These are phyloP conservation scores for Thelonectria discophora DNA, from an alignment of 2,329 filamentous ascomycete species.

Conservation along the genomic window DNA sequence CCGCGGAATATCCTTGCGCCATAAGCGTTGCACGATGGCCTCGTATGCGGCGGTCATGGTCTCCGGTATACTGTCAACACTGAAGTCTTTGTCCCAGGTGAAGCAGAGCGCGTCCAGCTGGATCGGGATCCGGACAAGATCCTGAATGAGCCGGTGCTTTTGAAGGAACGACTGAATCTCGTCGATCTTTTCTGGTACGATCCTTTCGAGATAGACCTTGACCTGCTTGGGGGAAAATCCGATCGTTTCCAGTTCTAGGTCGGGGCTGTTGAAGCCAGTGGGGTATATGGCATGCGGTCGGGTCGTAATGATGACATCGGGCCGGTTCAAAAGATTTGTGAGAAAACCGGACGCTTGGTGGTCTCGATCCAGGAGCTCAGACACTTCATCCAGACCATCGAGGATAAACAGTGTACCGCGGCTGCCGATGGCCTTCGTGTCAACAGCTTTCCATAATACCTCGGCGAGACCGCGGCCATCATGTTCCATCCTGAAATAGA, in stretches of 20 bases:
- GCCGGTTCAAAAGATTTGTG: conserved; percentile 43
- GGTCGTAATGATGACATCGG: conserved; percentile 52
- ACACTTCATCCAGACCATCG: conserved; percentile 56
- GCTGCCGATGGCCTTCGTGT: conserved; percentile 10
- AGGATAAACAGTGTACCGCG: conserved; percentile 54
- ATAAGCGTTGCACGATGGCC: conserved; percentile 44
- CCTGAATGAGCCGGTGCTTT: not conserved
- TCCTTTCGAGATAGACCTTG: conserved; percentile 27
- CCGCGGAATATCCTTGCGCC: conserved; percentile 52
- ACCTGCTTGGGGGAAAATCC: conserved; percentile 51
- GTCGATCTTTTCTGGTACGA: not conserved
- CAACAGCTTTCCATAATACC: conserved; percentile 26
- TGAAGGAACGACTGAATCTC: not conserved
- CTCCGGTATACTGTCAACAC: conserved; percentile 33
- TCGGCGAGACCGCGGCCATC: too few species aligned
- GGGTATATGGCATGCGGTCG: conserved; percentile 45
- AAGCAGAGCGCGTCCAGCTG: conserved; percentile 54
- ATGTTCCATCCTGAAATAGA: too few species aligned
- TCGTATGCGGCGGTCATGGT: not conserved
- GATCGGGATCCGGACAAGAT: conserved; percentile 50
- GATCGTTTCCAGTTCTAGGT: conserved; percentile 52
- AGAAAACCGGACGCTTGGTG: conserved; percentile 39
- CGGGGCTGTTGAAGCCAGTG: conserved; percentile 30
- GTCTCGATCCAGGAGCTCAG: conserved; percentile 26
- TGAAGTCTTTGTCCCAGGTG: conserved; percentile 49